These are phyloP conservation scores for Aegilops sharonensis DNA, from an alignment of 176 grass and related monocot genomes.

Conservation along the genomic window DNA sequence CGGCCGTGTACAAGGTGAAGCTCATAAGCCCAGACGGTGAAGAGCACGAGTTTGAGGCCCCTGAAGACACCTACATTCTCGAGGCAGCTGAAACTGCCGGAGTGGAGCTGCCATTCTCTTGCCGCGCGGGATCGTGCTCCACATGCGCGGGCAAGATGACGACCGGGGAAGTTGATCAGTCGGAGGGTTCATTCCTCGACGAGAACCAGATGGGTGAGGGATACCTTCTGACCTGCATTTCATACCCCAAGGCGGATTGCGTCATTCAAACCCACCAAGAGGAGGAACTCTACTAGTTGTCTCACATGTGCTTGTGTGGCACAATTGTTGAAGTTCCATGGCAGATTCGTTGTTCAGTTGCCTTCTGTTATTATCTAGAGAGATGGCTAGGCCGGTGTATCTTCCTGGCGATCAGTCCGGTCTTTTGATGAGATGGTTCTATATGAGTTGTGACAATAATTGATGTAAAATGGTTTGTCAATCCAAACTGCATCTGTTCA, in stretches of 20 bases:
- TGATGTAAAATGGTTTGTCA: slow-evolving; percentile 5
- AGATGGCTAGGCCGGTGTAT: neutral
- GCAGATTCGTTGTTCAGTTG: neutral
- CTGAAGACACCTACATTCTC: slow-evolving; percentile 67
- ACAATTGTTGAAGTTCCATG: neutral
- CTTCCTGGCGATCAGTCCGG: neutral
- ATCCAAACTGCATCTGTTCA: slow-evolving; percentile 10
- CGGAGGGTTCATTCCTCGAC: slow-evolving; percentile 58
- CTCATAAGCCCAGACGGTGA: slow-evolving; percentile 37
- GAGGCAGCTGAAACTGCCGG: slow-evolving; percentile 56
- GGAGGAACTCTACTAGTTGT: slow-evolving; percentile 45
- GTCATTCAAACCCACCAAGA: slow-evolving; percentile 67
- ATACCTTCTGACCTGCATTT: slow-evolving; percentile 59
- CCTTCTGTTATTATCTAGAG: slow-evolving; percentile 15
- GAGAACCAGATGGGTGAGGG: slow-evolving; percentile 51
- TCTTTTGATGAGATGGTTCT: neutral
- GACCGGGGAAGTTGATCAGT: slow-evolving; percentile 48
- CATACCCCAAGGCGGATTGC: slow-evolving; percentile 56
- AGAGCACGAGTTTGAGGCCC: slow-evolving; percentile 60
- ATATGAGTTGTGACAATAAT: slow-evolving; percentile 36
- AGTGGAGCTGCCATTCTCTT: slow-evolving; percentile 55
- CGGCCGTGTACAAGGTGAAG: slow-evolving; percentile 56
- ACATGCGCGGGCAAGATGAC: slow-evolving; percentile 60
- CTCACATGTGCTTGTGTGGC: neutral
- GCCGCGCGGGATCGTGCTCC: slow-evolving; percentile 57